Percentiles rank a stretch among this genome's conserved stretches.
phyloP scores from a whole-genome alignment of 2,329 filamentous ascomycete species.

The Metarhizium anisopliae region DNA sequence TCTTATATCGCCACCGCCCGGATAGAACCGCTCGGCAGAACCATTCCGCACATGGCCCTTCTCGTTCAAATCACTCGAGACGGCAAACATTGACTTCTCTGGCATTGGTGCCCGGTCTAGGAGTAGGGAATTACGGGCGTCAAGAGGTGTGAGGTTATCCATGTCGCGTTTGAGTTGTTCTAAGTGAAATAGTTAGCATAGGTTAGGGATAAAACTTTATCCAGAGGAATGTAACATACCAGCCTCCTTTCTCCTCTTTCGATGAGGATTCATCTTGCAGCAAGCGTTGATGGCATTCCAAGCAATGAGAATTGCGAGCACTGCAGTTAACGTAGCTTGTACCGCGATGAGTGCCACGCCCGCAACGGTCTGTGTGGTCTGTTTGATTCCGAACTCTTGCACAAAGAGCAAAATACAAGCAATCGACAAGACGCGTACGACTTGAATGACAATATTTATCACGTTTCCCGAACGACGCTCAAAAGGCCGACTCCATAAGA shows the following conservation, averaged over 20 bases:
- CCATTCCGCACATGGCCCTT: constrained; percentile 21
- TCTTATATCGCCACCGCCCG: constrained; percentile 13
- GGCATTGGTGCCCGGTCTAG: constrained; percentile 42
- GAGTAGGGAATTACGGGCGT: constrained; percentile 79
- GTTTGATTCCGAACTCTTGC: constrained; percentile 77
- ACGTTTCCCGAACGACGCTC: constrained; percentile 80
- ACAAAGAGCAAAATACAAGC: constrained; percentile 88
- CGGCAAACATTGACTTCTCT: constrained; percentile 32
- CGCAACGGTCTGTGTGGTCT: constrained; percentile 90
- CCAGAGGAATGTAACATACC: constrained; percentile 47
- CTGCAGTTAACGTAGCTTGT: constrained; percentile 73
- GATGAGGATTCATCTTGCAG: constrained; percentile 83
- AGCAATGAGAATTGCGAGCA: constrained; percentile 77
- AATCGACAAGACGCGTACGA: constrained; percentile 81
- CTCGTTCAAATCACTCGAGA: constrained; percentile 29
- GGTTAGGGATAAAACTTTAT: not conserved
- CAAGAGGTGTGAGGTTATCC: constrained; percentile 77
- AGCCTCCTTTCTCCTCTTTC: constrained; percentile 78
- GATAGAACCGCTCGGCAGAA: constrained; percentile 24
- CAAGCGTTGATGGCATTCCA: constrained; percentile 81
- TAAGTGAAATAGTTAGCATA: not conserved
- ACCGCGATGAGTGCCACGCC: constrained; percentile 91
- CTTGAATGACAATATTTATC: constrained; percentile 88
- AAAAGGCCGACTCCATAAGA: constrained; percentile 81
- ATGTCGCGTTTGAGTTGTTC: constrained; percentile 69